A percentile compares a stretch with the other conserved stretches of the same genome.
Evolutionary conservation across 768 basidiomycete genomes (phyloP).

Genomic region (Mycena amicta): DNA sequence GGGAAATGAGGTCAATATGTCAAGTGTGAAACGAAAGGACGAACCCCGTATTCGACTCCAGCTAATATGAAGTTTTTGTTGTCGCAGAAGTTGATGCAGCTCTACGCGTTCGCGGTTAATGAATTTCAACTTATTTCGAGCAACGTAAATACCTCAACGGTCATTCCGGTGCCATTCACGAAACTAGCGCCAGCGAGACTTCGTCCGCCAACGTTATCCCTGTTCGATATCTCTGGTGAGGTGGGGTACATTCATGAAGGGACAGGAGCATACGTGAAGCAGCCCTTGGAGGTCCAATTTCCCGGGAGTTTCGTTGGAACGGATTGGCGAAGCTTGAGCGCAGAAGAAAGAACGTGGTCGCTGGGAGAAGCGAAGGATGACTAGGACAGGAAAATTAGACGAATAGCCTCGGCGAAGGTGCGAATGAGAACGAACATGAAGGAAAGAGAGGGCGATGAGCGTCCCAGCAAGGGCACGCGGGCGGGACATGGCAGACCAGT

Average conservation of each 20-base stretch:
- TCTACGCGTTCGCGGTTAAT: conserved; percentile 9
- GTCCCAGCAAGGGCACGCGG: conserved; percentile 11
- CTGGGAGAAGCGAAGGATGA: conserved; percentile 16
- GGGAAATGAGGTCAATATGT: conserved; percentile 4
- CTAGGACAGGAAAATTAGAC: conserved; percentile 1
- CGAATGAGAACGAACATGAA: conserved; percentile 12
- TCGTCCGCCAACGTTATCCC: conserved; percentile 41
- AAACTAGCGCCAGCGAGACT: conserved; percentile 55
- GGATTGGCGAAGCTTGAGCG: conserved; percentile 38
- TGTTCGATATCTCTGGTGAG: too few species aligned
- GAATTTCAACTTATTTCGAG: too few species aligned
- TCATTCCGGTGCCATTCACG: conserved; percentile 57
- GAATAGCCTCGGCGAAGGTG: background rate
- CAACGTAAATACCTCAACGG: conserved; percentile 55
- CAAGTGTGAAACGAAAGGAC: conserved; percentile 12
- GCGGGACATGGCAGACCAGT: conserved; percentile 17
- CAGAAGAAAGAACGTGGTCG: conserved; percentile 19
- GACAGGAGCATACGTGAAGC: conserved; percentile 53
- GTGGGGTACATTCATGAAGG: conserved; percentile 1
- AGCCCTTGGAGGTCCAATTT: conserved; percentile 61
- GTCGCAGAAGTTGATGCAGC: conserved; percentile 52
- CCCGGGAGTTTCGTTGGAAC: conserved; percentile 49
- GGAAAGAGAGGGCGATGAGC: conserved; percentile 15
- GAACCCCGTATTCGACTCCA: conserved; percentile 63
- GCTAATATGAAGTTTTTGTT: conserved; percentile 57